phyloP scores from a whole-genome alignment of 2,329 filamentous ascomycete species.

The Penicillium sp. region DNA sequence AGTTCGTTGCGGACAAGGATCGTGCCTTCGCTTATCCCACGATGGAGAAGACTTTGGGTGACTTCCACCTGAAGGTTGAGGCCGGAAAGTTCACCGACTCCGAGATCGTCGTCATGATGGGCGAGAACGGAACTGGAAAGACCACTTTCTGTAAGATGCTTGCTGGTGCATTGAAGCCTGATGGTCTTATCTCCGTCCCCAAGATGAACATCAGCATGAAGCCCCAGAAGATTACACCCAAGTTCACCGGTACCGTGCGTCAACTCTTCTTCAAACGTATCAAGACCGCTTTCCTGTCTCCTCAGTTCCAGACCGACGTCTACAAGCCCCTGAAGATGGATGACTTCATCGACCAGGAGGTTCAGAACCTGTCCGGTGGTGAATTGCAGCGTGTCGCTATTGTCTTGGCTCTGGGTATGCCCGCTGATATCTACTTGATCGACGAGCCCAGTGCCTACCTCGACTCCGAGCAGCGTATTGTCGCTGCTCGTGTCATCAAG shows the following conservation, averaged over 20 bases:
- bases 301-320: constrained; percentile 98
- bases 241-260: constrained; percentile 92
- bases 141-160: constrained; percentile 97
- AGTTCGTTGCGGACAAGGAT: constrained; percentile 73
- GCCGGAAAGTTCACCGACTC: constrained; percentile 87
- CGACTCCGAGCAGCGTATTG: constrained; percentile 97
- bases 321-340: constrained; percentile 99
- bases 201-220: constrained; percentile 99
- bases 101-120: constrained; percentile 99
- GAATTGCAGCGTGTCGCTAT: constrained; percentile 99
- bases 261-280: constrained; percentile 99
- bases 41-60: constrained; percentile 88
- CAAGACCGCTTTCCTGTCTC: constrained; percentile 88
- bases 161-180: constrained; percentile 85
- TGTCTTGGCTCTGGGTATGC: constrained; percentile 86
- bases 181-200: constrained; percentile 66
- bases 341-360: constrained; percentile 98
- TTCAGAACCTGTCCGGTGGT: constrained; percentile 97
- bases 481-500: constrained; percentile 95
- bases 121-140: constrained; percentile 98
- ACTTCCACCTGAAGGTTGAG: constrained; percentile 76
- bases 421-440: constrained; percentile 96
- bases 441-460: constrained; percentile 96
- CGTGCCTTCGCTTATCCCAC: constrained; percentile 77
- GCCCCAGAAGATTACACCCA: constrained; percentile 97